A percentile compares a stretch with the other conserved stretches of the same genome.
These are phyloP conservation scores for Atractiella rhizophila DNA, from an alignment of 768 basidiomycete species.

Conservation along the genomic window DNA sequence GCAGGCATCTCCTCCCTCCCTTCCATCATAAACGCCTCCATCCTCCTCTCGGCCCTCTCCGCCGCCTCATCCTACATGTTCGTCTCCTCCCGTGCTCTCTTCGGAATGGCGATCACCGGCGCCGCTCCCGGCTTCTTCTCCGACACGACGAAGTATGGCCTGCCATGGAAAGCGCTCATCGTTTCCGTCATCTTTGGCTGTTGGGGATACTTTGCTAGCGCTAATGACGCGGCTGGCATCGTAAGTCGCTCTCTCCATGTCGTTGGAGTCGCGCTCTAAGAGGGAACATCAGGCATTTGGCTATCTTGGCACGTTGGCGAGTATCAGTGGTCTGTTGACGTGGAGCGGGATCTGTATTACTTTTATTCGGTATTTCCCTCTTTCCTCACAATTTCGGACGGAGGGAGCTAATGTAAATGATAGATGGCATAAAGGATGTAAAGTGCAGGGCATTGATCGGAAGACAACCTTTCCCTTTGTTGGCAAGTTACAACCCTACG, in stretches of 20 bases:
- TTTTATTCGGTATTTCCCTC: constrained; percentile 53
- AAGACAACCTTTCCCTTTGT: constrained; percentile 41
- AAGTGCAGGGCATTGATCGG: constrained; percentile 52
- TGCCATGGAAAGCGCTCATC: constrained; percentile 19
- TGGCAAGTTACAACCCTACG: constrained; percentile 31
- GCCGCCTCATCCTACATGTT: constrained; percentile 22
- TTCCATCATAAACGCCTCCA: constrained; percentile 24
- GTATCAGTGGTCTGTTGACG: constrained; percentile 30
- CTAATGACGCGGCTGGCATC: constrained; percentile 7
- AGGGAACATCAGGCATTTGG: too few species aligned
- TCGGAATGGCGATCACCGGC: constrained; percentile 22
- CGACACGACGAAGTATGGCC: constrained; percentile 20
- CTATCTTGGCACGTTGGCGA: too few species aligned
- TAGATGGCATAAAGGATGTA: constrained; percentile 30
- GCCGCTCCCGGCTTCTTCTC: constrained; percentile 23
- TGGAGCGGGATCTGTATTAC: constrained; percentile 56
- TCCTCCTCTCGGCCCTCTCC: constrained; percentile 18
- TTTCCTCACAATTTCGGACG: not conserved
- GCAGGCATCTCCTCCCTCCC: constrained; percentile 24
- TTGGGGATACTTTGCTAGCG: constrained; percentile 20
- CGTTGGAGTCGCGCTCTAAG: too few species aligned
- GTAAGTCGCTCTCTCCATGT: constrained; percentile 24
- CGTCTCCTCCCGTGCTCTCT: constrained; percentile 22
- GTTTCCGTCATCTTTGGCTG: constrained; percentile 19
- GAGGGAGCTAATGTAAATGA: not conserved